Evolutionary conservation across 805 yeast species (phyloP), one percentile per base, ranked within the genome.

Genomic region (Vanderwaltozyma tropicalis): DNA sequence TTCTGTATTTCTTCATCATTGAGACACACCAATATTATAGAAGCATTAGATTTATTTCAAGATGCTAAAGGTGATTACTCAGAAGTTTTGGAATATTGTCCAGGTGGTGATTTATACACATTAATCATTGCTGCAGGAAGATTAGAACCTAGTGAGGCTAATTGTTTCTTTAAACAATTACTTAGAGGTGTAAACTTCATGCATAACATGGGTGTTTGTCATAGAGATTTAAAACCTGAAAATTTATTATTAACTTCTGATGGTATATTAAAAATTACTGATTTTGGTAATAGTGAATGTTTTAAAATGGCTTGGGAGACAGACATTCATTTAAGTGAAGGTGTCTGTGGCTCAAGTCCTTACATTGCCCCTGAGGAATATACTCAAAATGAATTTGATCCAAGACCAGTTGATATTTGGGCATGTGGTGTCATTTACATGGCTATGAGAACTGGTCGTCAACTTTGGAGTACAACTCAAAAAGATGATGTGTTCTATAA

Each of bases 401-500:
- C 94, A 2, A 62, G 95, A 40, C 71, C 81, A 26, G 81, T 82
- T 6, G 95, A 86, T 62, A 76, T 85, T 27, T 86, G 96, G 96
- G 78, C 95, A 0, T 84, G 94, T 64, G 95, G 95, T 35, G 89
- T 86, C 10, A 85, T 86, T 26, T 86, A 82, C 55, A 80, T 86
- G 85, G 94, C 94, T 6, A 80, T 86, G 89, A 68, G 96, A 50
- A 84, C 96, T 0, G 98, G 97, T 4, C 68, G 95, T 37, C 95
- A 89, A 52, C 62, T 92, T 37, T 89, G 97, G 97, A 76, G 82
- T 49, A 64, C 77, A 41, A 96, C 97, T 2, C 74, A 75, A 41
- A 71, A 67, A 22, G 84, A 78, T 31, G 97, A 89, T 55, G 94
- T 80, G 49, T 85, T 84, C 53, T 89, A 76, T 58, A 64, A 69